A percentile compares a stretch with the other conserved stretches of the same genome.
These are phyloP conservation scores for Trametes gibbosa DNA, from an alignment of 768 basidiomycete species.

Conservation along the genomic window DNA sequence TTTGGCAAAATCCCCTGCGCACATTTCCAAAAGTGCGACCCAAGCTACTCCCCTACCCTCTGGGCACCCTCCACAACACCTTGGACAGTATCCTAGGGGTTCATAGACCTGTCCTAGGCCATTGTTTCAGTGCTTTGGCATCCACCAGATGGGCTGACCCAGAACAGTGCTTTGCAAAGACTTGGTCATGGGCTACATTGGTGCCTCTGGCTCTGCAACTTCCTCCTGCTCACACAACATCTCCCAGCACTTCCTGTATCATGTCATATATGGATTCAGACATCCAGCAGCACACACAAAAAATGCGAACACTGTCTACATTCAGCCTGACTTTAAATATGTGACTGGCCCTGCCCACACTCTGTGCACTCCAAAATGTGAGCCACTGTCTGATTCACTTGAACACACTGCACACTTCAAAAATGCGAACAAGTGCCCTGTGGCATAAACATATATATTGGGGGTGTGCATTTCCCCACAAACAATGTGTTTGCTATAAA, in stretches of 20 bases:
- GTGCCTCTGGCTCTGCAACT: neutral
- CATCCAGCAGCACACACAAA: neutral
- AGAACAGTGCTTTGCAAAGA: neutral
- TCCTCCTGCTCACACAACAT: neutral
- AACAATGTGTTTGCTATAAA: too few species aligned
- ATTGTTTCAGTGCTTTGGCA: neutral
- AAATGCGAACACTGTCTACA: constrained; percentile 6
- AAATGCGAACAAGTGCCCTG: too few species aligned
- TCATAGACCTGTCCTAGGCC: neutral
- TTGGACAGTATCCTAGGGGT: neutral
- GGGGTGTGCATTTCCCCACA: too few species aligned
- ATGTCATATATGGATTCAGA: neutral
- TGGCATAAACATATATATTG: too few species aligned
- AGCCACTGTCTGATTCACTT: too few species aligned
- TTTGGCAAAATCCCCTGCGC: neutral
- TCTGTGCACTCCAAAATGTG: too few species aligned
- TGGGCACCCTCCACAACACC: neutral
- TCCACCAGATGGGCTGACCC: neutral
- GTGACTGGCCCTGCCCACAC: neutral
- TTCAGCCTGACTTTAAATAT: neutral
- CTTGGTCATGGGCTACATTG: neutral
- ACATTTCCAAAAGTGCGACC: constrained; percentile 8
- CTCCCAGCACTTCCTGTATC: neutral
- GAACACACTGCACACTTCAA: too few species aligned
- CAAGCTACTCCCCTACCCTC: neutral